Evolutionary conservation across 164 flowering plant genomes (phyloP).

Genomic region (Tetrastigma voinierianum): DNA sequence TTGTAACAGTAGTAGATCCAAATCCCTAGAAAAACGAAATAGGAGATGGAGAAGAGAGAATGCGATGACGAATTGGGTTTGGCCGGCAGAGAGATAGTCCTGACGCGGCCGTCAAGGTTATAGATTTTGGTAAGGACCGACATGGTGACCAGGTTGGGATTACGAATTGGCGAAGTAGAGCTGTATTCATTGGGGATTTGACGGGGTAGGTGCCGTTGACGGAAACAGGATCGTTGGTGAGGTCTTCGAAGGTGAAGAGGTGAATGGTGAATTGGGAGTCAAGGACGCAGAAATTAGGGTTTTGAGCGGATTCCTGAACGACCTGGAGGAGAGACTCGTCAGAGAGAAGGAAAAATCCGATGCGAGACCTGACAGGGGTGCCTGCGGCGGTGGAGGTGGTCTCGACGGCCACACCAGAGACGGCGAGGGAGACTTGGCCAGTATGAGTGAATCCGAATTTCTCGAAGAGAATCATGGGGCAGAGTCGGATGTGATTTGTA

Average conservation of each 20-base stretch:
- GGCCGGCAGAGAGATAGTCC: slow-evolving; percentile 83
- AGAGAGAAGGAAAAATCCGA: slow-evolving; percentile 83
- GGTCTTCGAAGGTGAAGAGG: slow-evolving; percentile 62
- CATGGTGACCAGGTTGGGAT: slow-evolving; percentile 65
- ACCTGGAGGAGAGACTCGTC: slow-evolving; percentile 73
- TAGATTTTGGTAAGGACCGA: slow-evolving; percentile 67
- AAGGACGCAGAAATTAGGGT: slow-evolving; percentile 68
- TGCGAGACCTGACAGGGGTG: slow-evolving; percentile 32
- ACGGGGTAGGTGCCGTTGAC: slow-evolving; percentile 51
- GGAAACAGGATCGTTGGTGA: slow-evolving; percentile 45
- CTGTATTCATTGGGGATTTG: slow-evolving; percentile 63
- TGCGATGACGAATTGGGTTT: slow-evolving; percentile 64
- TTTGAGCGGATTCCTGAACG: slow-evolving; percentile 52
- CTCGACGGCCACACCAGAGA: slow-evolving; percentile 51
- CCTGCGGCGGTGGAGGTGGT: slow-evolving; percentile 24
- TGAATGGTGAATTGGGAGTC: slow-evolving; percentile 41
- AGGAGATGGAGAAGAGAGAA: slow-evolving; percentile 49
- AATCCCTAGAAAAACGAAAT: slow-evolving; percentile 43
- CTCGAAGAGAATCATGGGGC: slow-evolving; percentile 82
- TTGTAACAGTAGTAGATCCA: slow-evolving; percentile 50
- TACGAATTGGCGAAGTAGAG: slow-evolving; percentile 80
- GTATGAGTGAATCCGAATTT: slow-evolving; percentile 82
- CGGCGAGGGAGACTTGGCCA: slow-evolving; percentile 60
- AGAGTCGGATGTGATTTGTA: slow-evolving; percentile 52
- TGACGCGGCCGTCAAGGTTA: slow-evolving; percentile 52